Evolutionary conservation across 129 eudicot species (phyloP).

Genomic region (Logfia minima): DNA sequence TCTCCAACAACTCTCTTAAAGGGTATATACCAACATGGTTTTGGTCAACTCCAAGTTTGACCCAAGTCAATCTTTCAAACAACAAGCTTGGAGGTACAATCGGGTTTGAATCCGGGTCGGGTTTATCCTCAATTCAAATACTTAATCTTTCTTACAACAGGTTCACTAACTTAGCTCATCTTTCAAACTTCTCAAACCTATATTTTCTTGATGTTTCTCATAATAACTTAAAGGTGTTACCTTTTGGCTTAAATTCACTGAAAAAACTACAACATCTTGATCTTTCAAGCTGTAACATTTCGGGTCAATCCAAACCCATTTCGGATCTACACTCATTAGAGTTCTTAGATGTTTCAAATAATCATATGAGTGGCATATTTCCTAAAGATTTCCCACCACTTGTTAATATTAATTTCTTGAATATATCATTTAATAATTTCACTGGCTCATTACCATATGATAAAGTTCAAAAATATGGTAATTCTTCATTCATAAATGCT

Average conservation of each 20-base stretch:
- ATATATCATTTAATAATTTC: conserved; percentile 80
- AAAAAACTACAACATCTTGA: conserved; percentile 60
- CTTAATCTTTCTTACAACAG: conserved; percentile 70
- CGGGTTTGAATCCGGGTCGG: conserved; percentile 38
- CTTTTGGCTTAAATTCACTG: conserved; percentile 47
- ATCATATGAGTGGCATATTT: conserved; percentile 57
- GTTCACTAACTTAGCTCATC: conserved; percentile 59
- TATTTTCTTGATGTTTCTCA: conserved; percentile 61
- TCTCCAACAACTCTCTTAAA: conserved; percentile 69
- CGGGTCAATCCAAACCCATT: conserved; percentile 53
- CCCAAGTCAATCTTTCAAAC: conserved; percentile 54
- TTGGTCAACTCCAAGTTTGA: conserved; percentile 53
- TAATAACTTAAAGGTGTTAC: conserved; percentile 49
- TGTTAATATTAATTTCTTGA: conserved; percentile 54
- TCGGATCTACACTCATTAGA: conserved; percentile 44
- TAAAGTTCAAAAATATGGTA: conserved; percentile 48
- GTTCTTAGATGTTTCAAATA: conserved; percentile 63
- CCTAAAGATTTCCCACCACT: conserved; percentile 75
- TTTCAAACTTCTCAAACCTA: conserved; percentile 51
- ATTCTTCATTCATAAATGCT: conserved; percentile 60
- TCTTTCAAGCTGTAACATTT: conserved; percentile 63
- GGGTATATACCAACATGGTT: conserved; percentile 64
- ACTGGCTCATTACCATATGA: conserved; percentile 40
- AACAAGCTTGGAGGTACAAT: conserved; percentile 74
- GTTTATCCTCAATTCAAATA: conserved; percentile 41